A percentile compares a stretch with the other conserved stretches of the same genome.
phyloP scores from a whole-genome alignment of 1,284 basidiomycete species.

The Leccinum huronense region DNA sequence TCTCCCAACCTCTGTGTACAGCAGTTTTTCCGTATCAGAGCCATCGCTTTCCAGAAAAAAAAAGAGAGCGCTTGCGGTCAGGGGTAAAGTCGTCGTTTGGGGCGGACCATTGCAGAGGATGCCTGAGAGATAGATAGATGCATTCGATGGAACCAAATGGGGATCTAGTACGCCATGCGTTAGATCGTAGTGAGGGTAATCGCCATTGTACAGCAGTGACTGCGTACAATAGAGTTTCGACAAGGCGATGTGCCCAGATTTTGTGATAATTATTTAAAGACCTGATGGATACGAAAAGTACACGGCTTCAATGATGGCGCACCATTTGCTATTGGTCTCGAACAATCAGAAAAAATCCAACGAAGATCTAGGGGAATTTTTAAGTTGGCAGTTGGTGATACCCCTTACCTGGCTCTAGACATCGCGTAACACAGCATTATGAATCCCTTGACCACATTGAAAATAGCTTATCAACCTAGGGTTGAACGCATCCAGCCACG shows the following conservation, averaged over 20 bases:
- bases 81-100: not conserved
- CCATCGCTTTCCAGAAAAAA: not conserved
- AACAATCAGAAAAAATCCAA: not conserved
- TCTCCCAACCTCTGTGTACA: not conserved
- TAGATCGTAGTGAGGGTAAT: not conserved
- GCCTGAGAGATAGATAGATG: not conserved
- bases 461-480: not conserved
- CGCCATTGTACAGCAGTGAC: not conserved
- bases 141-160: not conserved
- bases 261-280: not conserved
- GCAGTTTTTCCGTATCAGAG: no score
- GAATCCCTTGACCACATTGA: not conserved
- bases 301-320: not conserved
- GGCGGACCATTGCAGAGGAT: not conserved
- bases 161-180: not conserved
- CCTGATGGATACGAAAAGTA: not conserved
- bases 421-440: not conserved
- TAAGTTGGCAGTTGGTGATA: not conserved
- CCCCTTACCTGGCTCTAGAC: not conserved
- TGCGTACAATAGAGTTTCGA: not conserved
- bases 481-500: not conserved
- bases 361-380: no score
- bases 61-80: not conserved
- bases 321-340: not conserved
- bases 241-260: not conserved